Conservation (phyloP, 345 rosid genomes). For the Acer campestre region DNA sequence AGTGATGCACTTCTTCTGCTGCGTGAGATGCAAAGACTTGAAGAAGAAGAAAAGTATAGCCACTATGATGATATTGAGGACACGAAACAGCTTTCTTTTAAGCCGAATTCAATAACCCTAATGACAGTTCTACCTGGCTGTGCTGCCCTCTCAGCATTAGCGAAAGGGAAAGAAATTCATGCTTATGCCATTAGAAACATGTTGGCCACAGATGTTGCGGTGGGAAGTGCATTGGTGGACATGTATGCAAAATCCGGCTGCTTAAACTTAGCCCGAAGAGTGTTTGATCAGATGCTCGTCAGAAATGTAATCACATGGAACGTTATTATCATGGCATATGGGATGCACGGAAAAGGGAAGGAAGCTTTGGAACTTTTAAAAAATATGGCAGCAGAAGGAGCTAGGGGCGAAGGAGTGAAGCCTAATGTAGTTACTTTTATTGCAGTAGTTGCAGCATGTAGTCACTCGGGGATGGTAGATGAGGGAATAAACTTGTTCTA, state of each 20-base stretch:
- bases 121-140: slow-evolving; percentile 88
- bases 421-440: slow-evolving; percentile 82
- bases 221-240: slow-evolving; percentile 91
- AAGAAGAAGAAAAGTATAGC: slow-evolving; percentile 23
- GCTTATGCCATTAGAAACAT: slow-evolving; percentile 74
- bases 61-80: slow-evolving; percentile 18
- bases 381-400: slow-evolving; percentile 47
- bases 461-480: slow-evolving; percentile 84
- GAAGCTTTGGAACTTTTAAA: slow-evolving; percentile 67
- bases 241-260: slow-evolving; percentile 94
- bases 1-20: slow-evolving; percentile 64
- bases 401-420: slow-evolving; percentile 38
- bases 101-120: slow-evolving; percentile 80
- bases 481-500: slow-evolving; percentile 73
- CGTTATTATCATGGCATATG: slow-evolving; percentile 87
- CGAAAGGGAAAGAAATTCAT: slow-evolving; percentile 89
- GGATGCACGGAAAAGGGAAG: slow-evolving; percentile 84
- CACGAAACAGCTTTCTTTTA: slow-evolving; percentile 29
- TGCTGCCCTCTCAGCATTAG: slow-evolving; percentile 70
- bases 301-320: slow-evolving; percentile 86
- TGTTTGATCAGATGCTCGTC: slow-evolving; percentile 62
- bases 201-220: slow-evolving; percentile 70
- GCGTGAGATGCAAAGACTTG: slow-evolving; percentile 59
- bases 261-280: slow-evolving; percentile 55
- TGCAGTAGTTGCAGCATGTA: slow-evolving; percentile 80